Evolutionary conservation across 352 stramenopile species (phyloP).

Genomic region (Globisporangium irregulare): DNA sequence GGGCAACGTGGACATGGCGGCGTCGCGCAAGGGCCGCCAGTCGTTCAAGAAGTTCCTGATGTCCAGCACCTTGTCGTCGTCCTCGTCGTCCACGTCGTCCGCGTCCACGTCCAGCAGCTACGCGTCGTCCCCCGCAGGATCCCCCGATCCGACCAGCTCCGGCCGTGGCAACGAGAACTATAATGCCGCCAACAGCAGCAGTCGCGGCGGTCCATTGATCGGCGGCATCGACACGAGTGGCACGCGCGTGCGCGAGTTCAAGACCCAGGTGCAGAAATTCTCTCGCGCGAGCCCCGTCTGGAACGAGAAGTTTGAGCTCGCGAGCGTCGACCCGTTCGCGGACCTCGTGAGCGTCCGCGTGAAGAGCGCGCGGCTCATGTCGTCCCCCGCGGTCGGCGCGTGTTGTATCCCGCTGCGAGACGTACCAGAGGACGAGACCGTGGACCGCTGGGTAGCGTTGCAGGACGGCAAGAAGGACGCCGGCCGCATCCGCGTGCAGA

Average conservation of each 20-base stretch:
- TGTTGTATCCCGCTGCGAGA: conserved; percentile 48
- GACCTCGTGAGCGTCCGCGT: conserved; percentile 72
- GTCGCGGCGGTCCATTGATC: neutral
- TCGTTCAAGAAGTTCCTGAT: conserved; percentile 22
- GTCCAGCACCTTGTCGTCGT: neutral
- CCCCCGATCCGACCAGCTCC: conserved; percentile 4
- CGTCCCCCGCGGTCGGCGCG: conserved; percentile 46
- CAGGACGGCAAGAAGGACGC: conserved; percentile 49
- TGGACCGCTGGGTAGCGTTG: conserved; percentile 64
- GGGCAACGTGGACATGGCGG: conserved; percentile 45
- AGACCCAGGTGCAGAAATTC: conserved; percentile 67
- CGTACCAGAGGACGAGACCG: conserved; percentile 36
- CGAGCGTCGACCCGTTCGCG: conserved; percentile 34
- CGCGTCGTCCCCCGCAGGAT: conserved; percentile 2
- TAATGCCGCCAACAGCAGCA: neutral
- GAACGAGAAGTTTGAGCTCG: conserved; percentile 81
- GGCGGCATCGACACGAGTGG: conserved; percentile 2
- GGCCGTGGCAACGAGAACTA: neutral
- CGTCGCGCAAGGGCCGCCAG: conserved; percentile 19
- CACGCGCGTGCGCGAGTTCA: conserved; percentile 41
- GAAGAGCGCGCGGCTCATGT: conserved; percentile 70
- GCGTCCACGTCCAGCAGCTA: conserved; percentile 12
- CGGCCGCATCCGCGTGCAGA: conserved; percentile 60
- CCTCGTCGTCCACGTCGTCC: conserved; percentile 22
- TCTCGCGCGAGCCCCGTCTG: conserved; percentile 47